Evolutionary conservation across 2,329 filamentous ascomycete species (phyloP).

Genomic region (Neocucurbitaria cava): DNA sequence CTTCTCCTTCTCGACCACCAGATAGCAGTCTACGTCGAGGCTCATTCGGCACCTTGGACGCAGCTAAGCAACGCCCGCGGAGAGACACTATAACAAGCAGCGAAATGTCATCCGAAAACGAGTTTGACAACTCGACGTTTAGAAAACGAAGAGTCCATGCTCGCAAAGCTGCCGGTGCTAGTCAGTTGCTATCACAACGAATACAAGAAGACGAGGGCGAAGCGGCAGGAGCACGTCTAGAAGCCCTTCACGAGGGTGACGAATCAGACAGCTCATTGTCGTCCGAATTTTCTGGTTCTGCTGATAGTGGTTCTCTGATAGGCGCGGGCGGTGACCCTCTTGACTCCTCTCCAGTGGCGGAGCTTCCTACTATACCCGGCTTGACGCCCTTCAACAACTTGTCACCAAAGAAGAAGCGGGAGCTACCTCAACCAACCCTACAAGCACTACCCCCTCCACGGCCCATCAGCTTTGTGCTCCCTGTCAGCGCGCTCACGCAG

Average conservation of each 20-base stretch:
- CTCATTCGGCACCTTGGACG: slow-evolving; percentile 74
- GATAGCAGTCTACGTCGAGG: slow-evolving; percentile 57
- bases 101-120: slow-evolving; percentile 83
- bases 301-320: slow-evolving; percentile 73
- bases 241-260: slow-evolving; percentile 50
- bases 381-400: slow-evolving; percentile 53
- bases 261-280: slow-evolving; percentile 50
- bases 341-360: slow-evolving; percentile 60
- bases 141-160: slow-evolving; percentile 69
- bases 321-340: slow-evolving; percentile 67
- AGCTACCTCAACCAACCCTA: slow-evolving; percentile 57
- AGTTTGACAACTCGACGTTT: slow-evolving; percentile 72
- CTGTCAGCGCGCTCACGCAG: slow-evolving; percentile 74
- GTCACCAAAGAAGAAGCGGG: slow-evolving; percentile 68
- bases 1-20: slow-evolving; percentile 61
- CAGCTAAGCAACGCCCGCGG: slow-evolving; percentile 71
- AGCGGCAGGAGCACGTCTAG: slow-evolving; percentile 37
- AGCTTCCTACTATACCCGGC: slow-evolving; percentile 51
- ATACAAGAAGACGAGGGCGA: slow-evolving; percentile 58
- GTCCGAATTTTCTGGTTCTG: slow-evolving; percentile 51
- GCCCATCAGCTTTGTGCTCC: slow-evolving; percentile 73
- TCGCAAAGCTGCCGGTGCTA: slow-evolving; percentile 62
- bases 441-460: slow-evolving; percentile 74
- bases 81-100: slow-evolving; percentile 82
- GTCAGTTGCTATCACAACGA: slow-evolving; percentile 61